Base-by-base conservation (phyloP, 768 basidiomycete species). In the Lentinula detonsa region DNA sequence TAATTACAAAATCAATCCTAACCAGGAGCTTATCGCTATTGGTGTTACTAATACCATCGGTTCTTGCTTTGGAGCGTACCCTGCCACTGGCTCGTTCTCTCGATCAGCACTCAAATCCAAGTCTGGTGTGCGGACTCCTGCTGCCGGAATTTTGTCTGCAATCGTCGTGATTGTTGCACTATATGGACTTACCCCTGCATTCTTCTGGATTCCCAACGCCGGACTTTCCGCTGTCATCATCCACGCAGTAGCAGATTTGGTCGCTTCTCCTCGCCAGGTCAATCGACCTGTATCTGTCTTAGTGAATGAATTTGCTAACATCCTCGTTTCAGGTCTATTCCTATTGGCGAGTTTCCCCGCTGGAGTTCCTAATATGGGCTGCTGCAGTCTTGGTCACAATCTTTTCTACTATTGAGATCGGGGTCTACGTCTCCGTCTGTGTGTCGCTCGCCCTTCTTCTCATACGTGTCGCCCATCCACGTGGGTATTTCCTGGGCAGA, bases 31-130 rank as follows among this genome's bases (percentile, higher is more conserved):
- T 53, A 91, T 98, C 66, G 95, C 96, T 45, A 98, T 99, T 65
- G 96, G 96, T n/a, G 93, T 98, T 18, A 91, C 94, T 16, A 96
- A 96, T 73, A 91, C 91, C 1, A 69, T 97, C 64, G 96, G 96
- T 3, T 89, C 92, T 15, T 78, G 91, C 65, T 98, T 99, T 72
- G 83, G 79, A 50, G 96, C 95, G 0, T 98, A 97, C 72, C 95
- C 97, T 8, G 93, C 96, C 0, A 99, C 97, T 11, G 97, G 97
- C 1, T 98, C 95, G 1, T 99, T 99, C 83, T 97, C 95, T 42
- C 91, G 97, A n/a, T 91, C 95, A 2, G 97, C 97, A 2, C 78
- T 99, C 69, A 95, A 97, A 74, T 86, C 91, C 34, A 98, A 96
- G 73, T 95, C 93, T 0, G 97, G 97, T 52, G 96, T 98, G n/a